Evolutionary conservation across 169 alveolate species (phyloP), one percentile per base, ranked within the genome.

Genomic region (Cryptosporidium muris): DNA sequence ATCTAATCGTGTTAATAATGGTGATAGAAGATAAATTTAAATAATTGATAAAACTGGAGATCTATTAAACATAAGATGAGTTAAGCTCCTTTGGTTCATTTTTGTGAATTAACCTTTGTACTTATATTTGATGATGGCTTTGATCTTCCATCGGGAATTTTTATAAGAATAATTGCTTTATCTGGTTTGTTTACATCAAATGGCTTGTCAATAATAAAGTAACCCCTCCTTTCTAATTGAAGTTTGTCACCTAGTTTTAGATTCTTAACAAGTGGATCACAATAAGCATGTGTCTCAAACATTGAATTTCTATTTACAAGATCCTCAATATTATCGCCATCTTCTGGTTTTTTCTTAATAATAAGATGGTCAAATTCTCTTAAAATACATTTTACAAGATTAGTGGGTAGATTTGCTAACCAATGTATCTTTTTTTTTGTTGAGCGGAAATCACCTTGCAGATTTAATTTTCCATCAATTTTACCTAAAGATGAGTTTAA

Each of bases 161-260:
- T 96, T 80, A 94, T 92, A 38, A 97, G 88, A 48, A 88, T 92
- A 58, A 91, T 56, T 6, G 92, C 90, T 4, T 92, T 89, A 51
- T 91, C 89, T 51, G 80, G 65, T n/a, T 56, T 49, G 51, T 80
- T 90, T 52, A 52, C 64, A 64, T 40, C 74, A 80, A 63, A 88
- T 34, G 49, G 48, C 82, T 90, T 82, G 90, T 96, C 99, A 53
- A 97, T 95, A 63, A 92, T 95, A 95, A 94, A 97, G 89, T 94
- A 98, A 1, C 99, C 99, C 90, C 99, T 94, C 91, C 99, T 94
- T 92, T 98, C 99, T 64, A 98, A 92, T 91, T 98, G 98, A 47
- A 97, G 82, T 82, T 90, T 88, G 49, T 92, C 95, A 3, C 97
- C 97, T 67, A 68, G 58, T 56, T 81, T 54, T 4, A 89, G 65